Evolutionary conservation across 306 rosid species (phyloP).

Genomic region (Clitoria ternatea): DNA sequence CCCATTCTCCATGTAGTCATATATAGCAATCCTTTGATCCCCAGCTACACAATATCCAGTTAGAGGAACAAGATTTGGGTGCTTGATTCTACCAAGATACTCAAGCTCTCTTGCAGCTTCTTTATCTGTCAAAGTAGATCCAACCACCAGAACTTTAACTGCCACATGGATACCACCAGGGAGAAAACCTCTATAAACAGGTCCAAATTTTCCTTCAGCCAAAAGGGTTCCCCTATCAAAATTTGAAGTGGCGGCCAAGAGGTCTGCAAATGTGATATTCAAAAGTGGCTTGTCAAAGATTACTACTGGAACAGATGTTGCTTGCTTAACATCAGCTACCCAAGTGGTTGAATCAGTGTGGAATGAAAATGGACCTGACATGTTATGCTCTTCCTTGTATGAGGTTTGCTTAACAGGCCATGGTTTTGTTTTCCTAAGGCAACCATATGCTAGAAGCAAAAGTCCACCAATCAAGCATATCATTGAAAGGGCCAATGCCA

Average conservation of each 20-base stretch:
- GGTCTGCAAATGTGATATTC: constrained; percentile 77
- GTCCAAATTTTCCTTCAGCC: constrained; percentile 93
- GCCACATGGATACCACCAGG: constrained; percentile 85
- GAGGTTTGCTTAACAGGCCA: constrained; percentile 70
- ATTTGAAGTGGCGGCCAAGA: constrained; percentile 77
- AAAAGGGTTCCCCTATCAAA: constrained; percentile 82
- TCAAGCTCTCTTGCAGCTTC: constrained; percentile 88
- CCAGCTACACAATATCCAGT: constrained; percentile 95
- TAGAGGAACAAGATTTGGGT: constrained; percentile 83
- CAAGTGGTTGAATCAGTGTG: constrained; percentile 87
- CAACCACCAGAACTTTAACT: constrained; percentile 78
- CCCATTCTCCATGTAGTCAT: constrained; percentile 95
- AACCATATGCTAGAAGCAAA: constrained; percentile 63
- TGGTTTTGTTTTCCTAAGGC: constrained; percentile 54
- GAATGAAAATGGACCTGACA: constrained; percentile 90
- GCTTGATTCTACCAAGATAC: constrained; percentile 84
- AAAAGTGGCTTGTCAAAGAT: constrained; percentile 85
- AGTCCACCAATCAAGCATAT: constrained; percentile 62
- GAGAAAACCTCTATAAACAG: constrained; percentile 81
- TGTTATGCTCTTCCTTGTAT: constrained; percentile 61
- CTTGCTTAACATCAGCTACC: constrained; percentile 97
- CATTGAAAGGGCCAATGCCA: constrained; percentile 69
- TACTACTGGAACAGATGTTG: constrained; percentile 73
- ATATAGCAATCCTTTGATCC: constrained; percentile 82
- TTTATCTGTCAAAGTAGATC: constrained; percentile 75